Evolutionary conservation across 306 rosid species (phyloP).

Genomic region (Castanea sativa): DNA sequence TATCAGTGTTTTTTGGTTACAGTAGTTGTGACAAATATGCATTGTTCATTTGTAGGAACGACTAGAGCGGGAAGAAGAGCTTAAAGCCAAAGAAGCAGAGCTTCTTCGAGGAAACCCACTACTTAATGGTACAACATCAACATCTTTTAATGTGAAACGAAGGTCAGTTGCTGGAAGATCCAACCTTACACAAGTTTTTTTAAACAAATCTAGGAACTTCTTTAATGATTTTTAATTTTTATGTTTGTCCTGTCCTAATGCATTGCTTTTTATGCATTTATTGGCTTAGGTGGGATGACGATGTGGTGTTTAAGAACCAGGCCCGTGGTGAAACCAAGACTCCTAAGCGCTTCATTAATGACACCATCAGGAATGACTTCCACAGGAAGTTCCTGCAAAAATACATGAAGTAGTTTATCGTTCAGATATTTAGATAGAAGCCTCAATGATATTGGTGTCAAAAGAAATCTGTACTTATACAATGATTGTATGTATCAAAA

Average conservation of each 20-base stretch:
- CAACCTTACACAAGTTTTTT: background rate
- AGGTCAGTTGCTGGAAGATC: slow-evolving; percentile 40
- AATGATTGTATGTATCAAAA: slow-evolving; percentile 10
- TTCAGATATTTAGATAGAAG: background rate
- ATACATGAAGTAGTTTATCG: slow-evolving; percentile 70
- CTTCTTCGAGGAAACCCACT: slow-evolving; percentile 81
- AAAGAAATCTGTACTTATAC: background rate
- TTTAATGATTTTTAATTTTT: background rate
- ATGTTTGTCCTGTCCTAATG: background rate
- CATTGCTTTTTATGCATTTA: background rate
- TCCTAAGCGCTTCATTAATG: slow-evolving; percentile 89
- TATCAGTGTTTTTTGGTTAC: background rate
- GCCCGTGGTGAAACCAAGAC: slow-evolving; percentile 87
- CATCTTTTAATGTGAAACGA: slow-evolving; percentile 76
- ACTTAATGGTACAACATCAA: slow-evolving; percentile 63
- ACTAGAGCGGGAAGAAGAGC: slow-evolving; percentile 75
- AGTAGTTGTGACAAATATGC: background rate
- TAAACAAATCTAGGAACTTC: background rate
- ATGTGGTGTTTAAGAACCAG: slow-evolving; percentile 89
- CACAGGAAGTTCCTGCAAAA: slow-evolving; percentile 85
- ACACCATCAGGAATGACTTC: slow-evolving; percentile 90
- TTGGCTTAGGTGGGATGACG: slow-evolving; percentile 78
- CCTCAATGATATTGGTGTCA: background rate
- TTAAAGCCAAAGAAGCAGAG: slow-evolving; percentile 84
- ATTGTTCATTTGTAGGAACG: slow-evolving; percentile 51